Base-by-base conservation (phyloP, 495 filamentous ascomycete species). In the Margaritispora aquatica region DNA sequence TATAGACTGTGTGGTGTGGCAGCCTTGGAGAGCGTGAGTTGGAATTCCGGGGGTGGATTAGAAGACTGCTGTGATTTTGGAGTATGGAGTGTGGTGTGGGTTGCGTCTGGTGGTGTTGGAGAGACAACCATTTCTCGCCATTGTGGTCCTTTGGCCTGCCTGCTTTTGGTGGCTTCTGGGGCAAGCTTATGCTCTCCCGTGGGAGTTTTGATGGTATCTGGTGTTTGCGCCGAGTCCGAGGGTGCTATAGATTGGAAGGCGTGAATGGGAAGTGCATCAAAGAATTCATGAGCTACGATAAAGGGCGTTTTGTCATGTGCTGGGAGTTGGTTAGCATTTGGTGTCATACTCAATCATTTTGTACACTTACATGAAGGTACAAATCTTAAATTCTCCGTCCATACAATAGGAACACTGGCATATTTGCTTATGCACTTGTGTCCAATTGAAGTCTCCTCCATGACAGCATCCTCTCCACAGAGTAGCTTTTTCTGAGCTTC, bases 211-310 rank as follows among this genome's bases (percentile, higher is more conserved):
- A 69, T 69, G 17, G 71, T 73, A 67, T 77, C 71, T 26, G 77
- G 70, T 44, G 7, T 17, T 44, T 34, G 29, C 44, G 58, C 51
- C 65, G 73, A 62, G 59, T 75, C 68, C 58, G 71, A 71, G 26
- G 78, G 71, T 44, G 81, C 73, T 29, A 91, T 72, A 23, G 86
- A 86, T 68, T 96, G 86, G 71, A 98, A 98, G 59, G 90, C 88
- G 72, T 98, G 91, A 66, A 98, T 96, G 36, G 94, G 94, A 5
- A 97, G 87, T n/a, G 94, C 94, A 67, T 98, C 94, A 72, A 98
- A 97, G 77, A 98, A 97, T 69, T 98, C 94, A 69, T 98, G 94
- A 11, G 93, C 94, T 34, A 97, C 81, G 52, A 97, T 94, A 72
- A 96, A 94, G 1, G 94, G 92, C 17, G 85, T 89, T 64, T 89